Conservation (phyloP, 768 basidiomycete genomes). For the Tulasnella sp. region DNA sequence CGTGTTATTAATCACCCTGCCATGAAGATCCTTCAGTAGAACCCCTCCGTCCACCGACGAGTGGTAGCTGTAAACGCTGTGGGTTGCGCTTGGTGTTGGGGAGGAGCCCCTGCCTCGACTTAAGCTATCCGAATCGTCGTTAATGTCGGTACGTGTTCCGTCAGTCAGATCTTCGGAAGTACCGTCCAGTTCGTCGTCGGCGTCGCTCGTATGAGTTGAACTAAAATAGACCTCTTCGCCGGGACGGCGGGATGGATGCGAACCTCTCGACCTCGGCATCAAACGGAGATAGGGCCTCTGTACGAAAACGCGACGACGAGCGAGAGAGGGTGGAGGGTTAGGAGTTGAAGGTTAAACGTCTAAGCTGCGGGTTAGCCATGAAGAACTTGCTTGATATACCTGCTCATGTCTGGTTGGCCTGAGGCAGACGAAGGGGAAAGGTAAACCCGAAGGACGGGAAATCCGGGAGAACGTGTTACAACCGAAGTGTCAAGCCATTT, state of each 20-base stretch:
- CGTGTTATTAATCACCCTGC: constrained; percentile 30
- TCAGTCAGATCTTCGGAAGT: neutral
- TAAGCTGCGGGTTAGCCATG: neutral
- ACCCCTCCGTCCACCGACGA: constrained; percentile 26
- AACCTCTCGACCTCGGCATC: neutral
- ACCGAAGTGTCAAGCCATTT: neutral
- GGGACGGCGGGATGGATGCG: constrained; percentile 27
- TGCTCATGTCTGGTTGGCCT: neutral
- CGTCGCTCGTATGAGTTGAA: neutral
- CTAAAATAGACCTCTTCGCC: constrained; percentile 36
- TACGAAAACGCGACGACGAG: no score
- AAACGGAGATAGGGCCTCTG: no score
- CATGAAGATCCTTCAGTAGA: constrained; percentile 32
- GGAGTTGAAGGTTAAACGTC: neutral
- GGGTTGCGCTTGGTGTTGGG: neutral
- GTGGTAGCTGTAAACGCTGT: constrained; percentile 30
- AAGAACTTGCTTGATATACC: neutral
- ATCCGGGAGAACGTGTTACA: neutral
- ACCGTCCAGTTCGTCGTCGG: neutral
- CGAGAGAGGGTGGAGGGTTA: neutral
- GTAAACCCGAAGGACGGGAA: neutral
- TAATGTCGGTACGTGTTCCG: neutral
- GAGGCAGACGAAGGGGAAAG: no score
- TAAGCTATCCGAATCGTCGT: neutral
- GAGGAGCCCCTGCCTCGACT: neutral